These are phyloP conservation scores for Cladosporium halotolerans DNA, from an alignment of 2,329 filamentous ascomycete species.

Conservation along the genomic window DNA sequence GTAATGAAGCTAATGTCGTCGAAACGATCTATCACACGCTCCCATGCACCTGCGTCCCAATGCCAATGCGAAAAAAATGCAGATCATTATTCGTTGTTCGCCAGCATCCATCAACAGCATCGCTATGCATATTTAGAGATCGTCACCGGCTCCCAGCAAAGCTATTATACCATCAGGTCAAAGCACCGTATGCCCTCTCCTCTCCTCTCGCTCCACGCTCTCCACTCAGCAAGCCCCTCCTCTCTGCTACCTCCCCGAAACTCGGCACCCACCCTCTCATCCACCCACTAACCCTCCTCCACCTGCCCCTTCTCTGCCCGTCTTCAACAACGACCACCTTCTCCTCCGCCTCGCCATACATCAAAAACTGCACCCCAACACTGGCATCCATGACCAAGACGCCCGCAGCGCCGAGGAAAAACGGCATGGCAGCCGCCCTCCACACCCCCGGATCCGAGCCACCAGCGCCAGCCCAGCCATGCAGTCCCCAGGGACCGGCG, in stretches of 20 bases:
- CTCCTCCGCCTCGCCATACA: slow-evolving; percentile 46
- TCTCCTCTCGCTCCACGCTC: background rate
- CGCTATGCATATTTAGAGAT: too few relatives aligned
- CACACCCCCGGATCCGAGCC: slow-evolving; percentile 52
- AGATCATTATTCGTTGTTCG: too few relatives aligned
- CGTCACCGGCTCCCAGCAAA: too few relatives aligned
- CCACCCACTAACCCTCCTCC: slow-evolving; percentile 56
- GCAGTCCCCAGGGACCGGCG: slow-evolving; percentile 48
- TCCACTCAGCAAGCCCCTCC: background rate
- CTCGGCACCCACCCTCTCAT: slow-evolving; percentile 61
- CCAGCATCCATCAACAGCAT: too few relatives aligned
- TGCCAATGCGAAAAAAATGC: too few relatives aligned
- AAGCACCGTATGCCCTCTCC: background rate
- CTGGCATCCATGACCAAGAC: slow-evolving; percentile 57
- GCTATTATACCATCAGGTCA: background rate
- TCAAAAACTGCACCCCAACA: slow-evolving; percentile 57
- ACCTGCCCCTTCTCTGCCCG: slow-evolving; percentile 40
- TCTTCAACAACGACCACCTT: slow-evolving; percentile 39
- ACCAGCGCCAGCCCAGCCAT: slow-evolving; percentile 51
- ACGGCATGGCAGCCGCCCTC: slow-evolving; percentile 54
- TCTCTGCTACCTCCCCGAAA: slow-evolving; percentile 32
- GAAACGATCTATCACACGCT: too few relatives aligned
- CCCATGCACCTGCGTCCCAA: too few relatives aligned
- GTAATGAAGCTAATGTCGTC: too few relatives aligned
- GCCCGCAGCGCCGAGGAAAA: slow-evolving; percentile 61